A percentile compares a stretch with the other conserved stretches of the same genome.
Evolutionary conservation across 176 grass and related monocot genomes (phyloP).

Genomic region (Typha latifolia): DNA sequence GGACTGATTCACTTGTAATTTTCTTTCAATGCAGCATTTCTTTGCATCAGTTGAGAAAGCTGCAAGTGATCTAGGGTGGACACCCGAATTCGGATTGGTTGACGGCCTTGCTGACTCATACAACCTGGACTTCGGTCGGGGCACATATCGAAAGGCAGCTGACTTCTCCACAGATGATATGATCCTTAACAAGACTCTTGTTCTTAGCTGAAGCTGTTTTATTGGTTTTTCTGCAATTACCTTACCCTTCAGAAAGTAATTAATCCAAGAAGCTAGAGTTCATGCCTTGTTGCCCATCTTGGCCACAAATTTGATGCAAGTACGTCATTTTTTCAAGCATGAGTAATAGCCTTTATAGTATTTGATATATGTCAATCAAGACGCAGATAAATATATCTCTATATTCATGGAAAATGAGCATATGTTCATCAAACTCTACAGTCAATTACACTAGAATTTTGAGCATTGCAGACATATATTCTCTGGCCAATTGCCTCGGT

Average conservation of each 20-base stretch:
- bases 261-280: neutral
- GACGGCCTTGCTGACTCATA: constrained; percentile 75
- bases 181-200: constrained; percentile 79
- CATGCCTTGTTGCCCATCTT: too few species aligned
- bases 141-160: constrained; percentile 60
- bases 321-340: too few species aligned
- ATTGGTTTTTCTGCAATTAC: too few species aligned
- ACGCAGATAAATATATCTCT: too few species aligned
- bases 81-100: constrained; percentile 54
- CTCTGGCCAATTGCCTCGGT: too few species aligned
- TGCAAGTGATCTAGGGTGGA: constrained; percentile 35
- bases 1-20: neutral
- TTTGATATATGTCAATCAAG: too few species aligned
- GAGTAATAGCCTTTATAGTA: too few species aligned
- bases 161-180: constrained; percentile 94
- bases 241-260: neutral
- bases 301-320: too few species aligned
- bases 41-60: constrained; percentile 89
- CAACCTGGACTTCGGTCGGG: constrained; percentile 83
- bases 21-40: constrained; percentile 53
- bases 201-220: constrained; percentile 18
- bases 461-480: too few species aligned
- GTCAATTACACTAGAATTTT: too few species aligned
- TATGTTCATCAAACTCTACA: too few species aligned
- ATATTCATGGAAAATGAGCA: too few species aligned